Percentiles rank a stretch among this genome's conserved stretches.
These are phyloP conservation scores for Coelastrella sp. DNA, from an alignment of 139 green algal genomes.

Conservation along the genomic window DNA sequence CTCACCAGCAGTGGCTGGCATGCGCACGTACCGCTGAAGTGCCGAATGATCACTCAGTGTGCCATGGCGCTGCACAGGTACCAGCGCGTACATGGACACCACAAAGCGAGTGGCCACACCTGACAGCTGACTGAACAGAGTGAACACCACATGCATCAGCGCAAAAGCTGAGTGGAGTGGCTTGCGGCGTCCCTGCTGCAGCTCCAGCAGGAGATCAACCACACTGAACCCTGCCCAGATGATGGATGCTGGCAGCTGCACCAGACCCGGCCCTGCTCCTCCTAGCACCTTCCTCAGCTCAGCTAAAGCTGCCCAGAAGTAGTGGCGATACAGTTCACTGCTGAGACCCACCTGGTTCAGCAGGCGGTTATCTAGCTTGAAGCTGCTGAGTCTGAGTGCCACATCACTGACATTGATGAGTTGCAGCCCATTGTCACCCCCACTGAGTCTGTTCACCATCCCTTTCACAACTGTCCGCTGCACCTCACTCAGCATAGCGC, in stretches of 20 bases:
- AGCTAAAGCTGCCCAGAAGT: constrained; percentile 69
- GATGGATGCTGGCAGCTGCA: constrained; percentile 57
- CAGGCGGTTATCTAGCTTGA: constrained; percentile 54
- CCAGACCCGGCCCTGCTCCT: constrained; percentile 20
- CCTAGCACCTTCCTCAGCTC: constrained; percentile 74
- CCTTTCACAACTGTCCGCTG: constrained; percentile 58
- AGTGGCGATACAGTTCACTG: constrained; percentile 76
- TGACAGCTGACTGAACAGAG: constrained; percentile 64
- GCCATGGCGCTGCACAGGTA: constrained; percentile 71
- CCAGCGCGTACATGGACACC: constrained; percentile 64
- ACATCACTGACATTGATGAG: constrained; percentile 93
- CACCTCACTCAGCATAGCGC: constrained; percentile 35
- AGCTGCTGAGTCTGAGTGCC: constrained; percentile 68
- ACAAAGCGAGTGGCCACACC: constrained; percentile 71
- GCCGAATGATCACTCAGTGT: constrained; percentile 50
- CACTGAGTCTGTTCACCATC: constrained; percentile 62
- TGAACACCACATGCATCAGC: constrained; percentile 75
- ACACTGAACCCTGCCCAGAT: constrained; percentile 81
- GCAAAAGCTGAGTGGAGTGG: constrained; percentile 58
- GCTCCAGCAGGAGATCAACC: constrained; percentile 66
- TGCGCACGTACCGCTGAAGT: constrained; percentile 63
- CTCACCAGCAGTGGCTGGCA: constrained; percentile 76
- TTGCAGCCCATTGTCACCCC: constrained; percentile 78
- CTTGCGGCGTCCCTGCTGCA: constrained; percentile 48
- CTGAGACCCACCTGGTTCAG: constrained; percentile 58